A percentile compares a stretch with the other conserved stretches of the same genome.
These are phyloP conservation scores for Nevesoporus exiguus DNA, from an alignment of 768 basidiomycete genomes.

Conservation along the genomic window DNA sequence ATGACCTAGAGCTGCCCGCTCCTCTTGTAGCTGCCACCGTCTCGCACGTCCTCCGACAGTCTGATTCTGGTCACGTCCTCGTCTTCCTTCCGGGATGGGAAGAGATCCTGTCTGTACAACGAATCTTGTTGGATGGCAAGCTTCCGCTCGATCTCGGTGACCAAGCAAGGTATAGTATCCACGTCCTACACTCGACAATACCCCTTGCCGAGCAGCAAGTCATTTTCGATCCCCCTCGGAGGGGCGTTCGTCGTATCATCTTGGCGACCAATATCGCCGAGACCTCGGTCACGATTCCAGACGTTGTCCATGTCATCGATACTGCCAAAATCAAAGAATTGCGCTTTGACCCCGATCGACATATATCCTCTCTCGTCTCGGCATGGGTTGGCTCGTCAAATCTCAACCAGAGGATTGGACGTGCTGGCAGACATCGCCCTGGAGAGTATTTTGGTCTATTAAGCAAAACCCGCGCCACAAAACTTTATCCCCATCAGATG, in stretches of 20 bases:
- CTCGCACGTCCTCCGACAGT: slow-evolving; percentile 66
- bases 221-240: slow-evolving; percentile 79
- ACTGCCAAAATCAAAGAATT: slow-evolving; percentile 85
- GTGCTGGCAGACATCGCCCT: slow-evolving; percentile 86
- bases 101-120: slow-evolving; percentile 75
- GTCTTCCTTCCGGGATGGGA: slow-evolving; percentile 95
- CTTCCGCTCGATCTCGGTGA: slow-evolving; percentile 64
- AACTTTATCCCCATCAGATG: slow-evolving; percentile 74
- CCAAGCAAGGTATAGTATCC: slow-evolving; percentile 57
- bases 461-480: slow-evolving; percentile 53
- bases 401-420: slow-evolving; percentile 85
- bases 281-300: slow-evolving; percentile 92
- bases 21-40: slow-evolving; percentile 80
- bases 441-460: slow-evolving; percentile 91
- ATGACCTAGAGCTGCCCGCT: slow-evolving; percentile 75
- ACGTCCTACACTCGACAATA: slow-evolving; percentile 85
- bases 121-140: slow-evolving; percentile 48
- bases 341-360: slow-evolving; percentile 82
- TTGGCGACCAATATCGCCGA: slow-evolving; percentile 95
- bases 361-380: slow-evolving; percentile 84
- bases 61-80: slow-evolving; percentile 81
- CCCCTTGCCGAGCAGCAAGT: slow-evolving; percentile 86
- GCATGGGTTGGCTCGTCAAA: slow-evolving; percentile 92
- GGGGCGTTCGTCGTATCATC: slow-evolving; percentile 81
- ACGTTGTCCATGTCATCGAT: slow-evolving; percentile 93